These are phyloP conservation scores for Coemansia sp. DNA, from an alignment of 192 early-diverging fungal species.

Conservation along the genomic window DNA sequence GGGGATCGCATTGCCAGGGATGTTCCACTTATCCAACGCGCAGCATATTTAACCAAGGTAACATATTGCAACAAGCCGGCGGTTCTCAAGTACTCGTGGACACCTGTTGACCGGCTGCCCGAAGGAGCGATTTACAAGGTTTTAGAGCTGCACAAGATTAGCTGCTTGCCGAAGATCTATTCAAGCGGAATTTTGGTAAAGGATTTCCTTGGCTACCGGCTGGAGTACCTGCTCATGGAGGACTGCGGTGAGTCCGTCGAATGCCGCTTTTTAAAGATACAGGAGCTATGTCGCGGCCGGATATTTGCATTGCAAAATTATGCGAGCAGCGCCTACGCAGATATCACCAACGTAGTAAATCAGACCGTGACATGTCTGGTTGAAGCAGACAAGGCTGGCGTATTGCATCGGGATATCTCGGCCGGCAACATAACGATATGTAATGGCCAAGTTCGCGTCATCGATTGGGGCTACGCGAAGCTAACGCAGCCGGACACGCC, in stretches of 20 bases:
- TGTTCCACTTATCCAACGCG: not conserved
- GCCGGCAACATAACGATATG: too few relatives aligned
- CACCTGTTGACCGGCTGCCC: not conserved
- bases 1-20: not conserved
- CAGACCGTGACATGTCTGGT: too few relatives aligned
- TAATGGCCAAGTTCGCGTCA: too few relatives aligned
- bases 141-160: not conserved
- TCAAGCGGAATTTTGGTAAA: conserved; percentile 8
- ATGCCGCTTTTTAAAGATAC: too few relatives aligned
- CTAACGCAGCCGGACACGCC: too few relatives aligned
- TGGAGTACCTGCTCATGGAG: conserved; percentile 17
- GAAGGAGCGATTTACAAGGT: conserved; percentile 21
- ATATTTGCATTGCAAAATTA: too few relatives aligned
- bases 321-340: too few relatives aligned
- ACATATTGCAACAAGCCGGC: not conserved
- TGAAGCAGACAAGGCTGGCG: too few relatives aligned
- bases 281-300: too few relatives aligned
- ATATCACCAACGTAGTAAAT: too few relatives aligned
- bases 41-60: not conserved
- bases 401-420: too few relatives aligned
- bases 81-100: not conserved
- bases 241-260: conserved; percentile 13
- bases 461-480: too few relatives aligned
- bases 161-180: not conserved
- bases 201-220: conserved; percentile 19